A percentile compares a stretch with the other conserved stretches of the same genome.
phyloP scores from a whole-genome alignment of 495 filamentous ascomycete genomes.

The Xylaria longipes region DNA sequence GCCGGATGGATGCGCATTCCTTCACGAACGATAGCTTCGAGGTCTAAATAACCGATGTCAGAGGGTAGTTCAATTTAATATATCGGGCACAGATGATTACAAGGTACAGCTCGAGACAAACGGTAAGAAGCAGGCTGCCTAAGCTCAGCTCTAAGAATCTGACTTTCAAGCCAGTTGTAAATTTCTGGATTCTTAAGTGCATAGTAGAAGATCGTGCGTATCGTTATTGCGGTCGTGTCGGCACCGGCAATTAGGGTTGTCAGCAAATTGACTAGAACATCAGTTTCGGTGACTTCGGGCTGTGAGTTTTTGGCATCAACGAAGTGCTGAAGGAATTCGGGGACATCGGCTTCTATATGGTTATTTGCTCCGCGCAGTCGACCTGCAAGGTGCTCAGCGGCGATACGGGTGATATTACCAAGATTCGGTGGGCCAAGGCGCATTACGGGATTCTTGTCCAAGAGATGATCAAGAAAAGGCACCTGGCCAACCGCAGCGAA shows the following conservation, averaged over 20 bases:
- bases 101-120: neutral
- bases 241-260: neutral
- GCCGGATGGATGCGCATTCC: conserved; percentile 57
- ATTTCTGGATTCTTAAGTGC: neutral
- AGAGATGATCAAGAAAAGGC: conserved; percentile 24
- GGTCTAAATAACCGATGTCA: conserved; percentile 33
- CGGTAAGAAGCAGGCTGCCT: neutral
- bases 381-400: neutral
- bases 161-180: neutral
- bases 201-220: neutral
- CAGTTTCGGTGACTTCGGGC: neutral
- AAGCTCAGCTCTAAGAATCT: neutral
- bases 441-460: conserved; percentile 19
- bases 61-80: neutral
- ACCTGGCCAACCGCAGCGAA: conserved; percentile 20
- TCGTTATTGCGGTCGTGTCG: neutral
- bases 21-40: conserved; percentile 64
- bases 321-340: conserved; percentile 33
- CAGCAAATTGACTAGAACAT: neutral
- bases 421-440: conserved; percentile 36
- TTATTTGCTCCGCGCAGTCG: neutral
- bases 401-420: conserved; percentile 1
- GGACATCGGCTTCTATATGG: conserved; percentile 30
- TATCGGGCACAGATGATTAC: neutral
- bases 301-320: neutral